Conservation (phyloP, 2,329 filamentous ascomycete genomes). For the Hypoxylon sp. region DNA sequence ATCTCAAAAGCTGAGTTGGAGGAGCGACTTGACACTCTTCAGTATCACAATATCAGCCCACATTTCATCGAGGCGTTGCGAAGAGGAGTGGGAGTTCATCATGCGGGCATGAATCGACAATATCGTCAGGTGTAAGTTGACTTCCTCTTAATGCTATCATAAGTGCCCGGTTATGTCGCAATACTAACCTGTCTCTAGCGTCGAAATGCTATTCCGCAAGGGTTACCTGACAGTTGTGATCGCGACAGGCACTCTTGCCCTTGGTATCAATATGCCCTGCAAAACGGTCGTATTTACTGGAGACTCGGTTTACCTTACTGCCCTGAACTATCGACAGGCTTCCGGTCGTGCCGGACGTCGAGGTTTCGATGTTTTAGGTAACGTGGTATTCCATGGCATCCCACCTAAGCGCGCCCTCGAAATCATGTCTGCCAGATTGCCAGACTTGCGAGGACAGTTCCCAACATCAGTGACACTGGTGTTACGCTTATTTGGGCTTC, state of each 20-base stretch:
- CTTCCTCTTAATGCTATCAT: background rate
- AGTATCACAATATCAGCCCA: constrained; percentile 64
- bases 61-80: constrained; percentile 73
- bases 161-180: background rate
- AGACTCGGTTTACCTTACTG: constrained; percentile 80
- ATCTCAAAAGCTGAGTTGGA: constrained; percentile 72
- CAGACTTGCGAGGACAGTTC: constrained; percentile 83
- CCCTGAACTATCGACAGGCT: constrained; percentile 82
- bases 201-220: constrained; percentile 81
- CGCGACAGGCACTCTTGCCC: constrained; percentile 80
- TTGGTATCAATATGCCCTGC: constrained; percentile 89
- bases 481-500: constrained; percentile 75
- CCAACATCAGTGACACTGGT: constrained; percentile 82
- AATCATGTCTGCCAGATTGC: constrained; percentile 80
- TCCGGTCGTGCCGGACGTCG: constrained; percentile 84
- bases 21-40: constrained; percentile 66
- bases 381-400: constrained; percentile 83
- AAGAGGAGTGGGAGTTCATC: constrained; percentile 82
- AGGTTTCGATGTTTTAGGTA: constrained; percentile 85
- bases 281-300: constrained; percentile 84
- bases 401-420: constrained; percentile 72
- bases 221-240: constrained; percentile 80
- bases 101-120: constrained; percentile 83
- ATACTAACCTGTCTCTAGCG: constrained; percentile 55
- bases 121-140: constrained; percentile 75